Conservation (phyloP, 2,329 filamentous ascomycete genomes). For the Hymenoscyphus linearis region DNA sequence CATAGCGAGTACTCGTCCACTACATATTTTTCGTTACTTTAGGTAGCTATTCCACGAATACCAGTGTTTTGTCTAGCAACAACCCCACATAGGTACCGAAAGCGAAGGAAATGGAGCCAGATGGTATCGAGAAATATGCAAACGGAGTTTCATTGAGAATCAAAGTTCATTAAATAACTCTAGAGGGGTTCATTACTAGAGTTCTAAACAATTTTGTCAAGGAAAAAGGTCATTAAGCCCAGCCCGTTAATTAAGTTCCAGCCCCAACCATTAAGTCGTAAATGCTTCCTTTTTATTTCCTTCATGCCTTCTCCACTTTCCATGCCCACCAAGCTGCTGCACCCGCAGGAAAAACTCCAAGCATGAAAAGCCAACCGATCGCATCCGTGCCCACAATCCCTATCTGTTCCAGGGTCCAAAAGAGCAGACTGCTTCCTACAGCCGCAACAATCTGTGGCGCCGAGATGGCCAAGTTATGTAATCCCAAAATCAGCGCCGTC, state of each 20-base stretch:
- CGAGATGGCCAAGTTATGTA: constrained; percentile 8
- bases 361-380: constrained; percentile 7
- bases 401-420: neutral
- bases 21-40: too few relatives aligned
- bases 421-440: constrained; percentile 6
- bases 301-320: neutral
- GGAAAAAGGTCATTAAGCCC: neutral
- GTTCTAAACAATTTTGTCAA: neutral
- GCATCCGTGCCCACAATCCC: constrained; percentile 5
- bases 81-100: too few relatives aligned
- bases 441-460: constrained; percentile 8
- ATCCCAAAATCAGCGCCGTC: constrained; percentile 4
- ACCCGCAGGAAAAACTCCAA: constrained; percentile 5
- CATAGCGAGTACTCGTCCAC: too few relatives aligned
- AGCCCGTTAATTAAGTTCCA: neutral
- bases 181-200: constrained; percentile 1
- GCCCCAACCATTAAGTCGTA: neutral
- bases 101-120: too few relatives aligned
- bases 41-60: too few relatives aligned
- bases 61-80: too few relatives aligned
- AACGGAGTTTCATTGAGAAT: neutral
- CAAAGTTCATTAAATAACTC: neutral
- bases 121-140: too few relatives aligned
- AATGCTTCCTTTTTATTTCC: neutral
- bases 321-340: constrained; percentile 3